Percentiles rank a stretch among this genome's conserved stretches.
These are phyloP conservation scores for Neocallimastix lanati DNA, from an alignment of 192 early-diverging fungal species.

Conservation along the genomic window DNA sequence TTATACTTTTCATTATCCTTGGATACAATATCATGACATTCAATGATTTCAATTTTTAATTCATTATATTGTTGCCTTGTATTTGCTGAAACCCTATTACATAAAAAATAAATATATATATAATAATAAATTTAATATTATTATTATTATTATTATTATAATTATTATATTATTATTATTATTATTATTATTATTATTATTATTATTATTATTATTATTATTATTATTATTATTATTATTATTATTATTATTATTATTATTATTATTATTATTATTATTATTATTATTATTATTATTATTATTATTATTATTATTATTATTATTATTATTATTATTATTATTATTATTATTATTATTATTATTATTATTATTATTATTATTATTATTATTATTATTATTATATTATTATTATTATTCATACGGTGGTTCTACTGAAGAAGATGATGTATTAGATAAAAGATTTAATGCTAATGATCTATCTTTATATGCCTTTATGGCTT, in stretches of 20 bases:
- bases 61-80: not conserved
- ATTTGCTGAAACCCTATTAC: not conserved
- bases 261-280: not conserved
- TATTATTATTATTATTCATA: not conserved
- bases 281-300: not conserved
- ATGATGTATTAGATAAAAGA: not conserved
- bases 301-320: not conserved
- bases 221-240: not conserved
- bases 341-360: not conserved
- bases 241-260: not conserved
- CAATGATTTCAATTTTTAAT: not conserved
- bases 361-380: not conserved
- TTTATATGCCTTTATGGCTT: slow-evolving; percentile 26
- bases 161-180: not conserved
- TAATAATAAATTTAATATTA: no score
- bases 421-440: not conserved
- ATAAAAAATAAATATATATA: no score
- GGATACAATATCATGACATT: not conserved
- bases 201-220: not conserved
- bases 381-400: not conserved
- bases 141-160: not conserved
- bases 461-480: slow-evolving; percentile 27
- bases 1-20: not conserved
- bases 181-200: not conserved
- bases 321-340: not conserved